Conservation (phyloP, 257 asterid genomes). For the Nicotiana obtusifolia region DNA sequence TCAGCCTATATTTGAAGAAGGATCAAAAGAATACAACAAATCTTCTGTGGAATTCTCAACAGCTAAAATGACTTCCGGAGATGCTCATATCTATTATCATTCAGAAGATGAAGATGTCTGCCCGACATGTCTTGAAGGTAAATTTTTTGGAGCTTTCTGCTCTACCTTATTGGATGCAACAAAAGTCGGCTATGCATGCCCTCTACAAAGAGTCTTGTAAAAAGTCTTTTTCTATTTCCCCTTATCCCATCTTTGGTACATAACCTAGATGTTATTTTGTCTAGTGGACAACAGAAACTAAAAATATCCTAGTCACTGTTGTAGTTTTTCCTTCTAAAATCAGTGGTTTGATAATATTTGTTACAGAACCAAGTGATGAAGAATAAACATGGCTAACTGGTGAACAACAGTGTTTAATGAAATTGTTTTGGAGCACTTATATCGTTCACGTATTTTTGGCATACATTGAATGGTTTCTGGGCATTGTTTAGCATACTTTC, state of each 20-base stretch:
- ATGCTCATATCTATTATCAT: slow-evolving; percentile 57
- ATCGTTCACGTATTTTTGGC: neutral
- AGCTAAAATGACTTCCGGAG: slow-evolving; percentile 40
- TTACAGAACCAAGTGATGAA: neutral
- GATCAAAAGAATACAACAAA: slow-evolving; percentile 48
- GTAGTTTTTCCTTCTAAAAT: neutral
- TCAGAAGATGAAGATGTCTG: slow-evolving; percentile 90
- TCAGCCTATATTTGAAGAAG: slow-evolving; percentile 44
- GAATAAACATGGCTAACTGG: neutral
- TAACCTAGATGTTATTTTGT: neutral
- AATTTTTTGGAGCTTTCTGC: neutral
- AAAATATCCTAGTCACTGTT: neutral
- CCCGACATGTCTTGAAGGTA: slow-evolving; percentile 98
- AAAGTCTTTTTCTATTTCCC: neutral
- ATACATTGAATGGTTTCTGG: neutral
- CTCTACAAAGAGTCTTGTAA: neutral
- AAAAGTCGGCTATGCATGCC: neutral
- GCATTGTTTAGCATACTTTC: neutral
- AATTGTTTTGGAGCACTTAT: neutral
- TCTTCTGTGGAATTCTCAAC: slow-evolving; percentile 45
- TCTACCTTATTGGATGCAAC: neutral
- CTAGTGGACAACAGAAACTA: neutral
- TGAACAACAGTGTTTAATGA: neutral
- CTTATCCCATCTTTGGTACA: neutral
- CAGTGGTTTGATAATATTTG: neutral